Base-by-base conservation (phyloP, 352 stramenopile genomes). In the Globisporangium okanoganense region DNA sequence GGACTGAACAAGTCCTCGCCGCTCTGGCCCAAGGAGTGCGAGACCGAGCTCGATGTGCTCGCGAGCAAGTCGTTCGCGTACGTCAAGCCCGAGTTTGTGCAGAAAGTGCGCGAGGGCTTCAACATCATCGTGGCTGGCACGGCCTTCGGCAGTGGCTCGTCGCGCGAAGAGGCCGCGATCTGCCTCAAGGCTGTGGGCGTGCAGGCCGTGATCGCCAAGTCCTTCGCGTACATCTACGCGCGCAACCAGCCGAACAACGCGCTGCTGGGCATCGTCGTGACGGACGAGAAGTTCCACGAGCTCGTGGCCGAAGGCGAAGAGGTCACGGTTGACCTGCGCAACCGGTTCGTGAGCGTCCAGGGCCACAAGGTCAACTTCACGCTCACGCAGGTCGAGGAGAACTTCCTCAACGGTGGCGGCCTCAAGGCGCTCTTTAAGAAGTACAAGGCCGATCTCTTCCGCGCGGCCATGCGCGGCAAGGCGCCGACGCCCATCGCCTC, bases 231-330 rank as follows among this genome's bases (percentile, higher is more conserved):
- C 68, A 93, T 93, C 52, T 93, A 93, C 70, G 81, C 83, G 9
- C 79, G 83, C 36, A 93, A 93, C 73, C 83, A 93, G 66, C 81
- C 81, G 40, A 93, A 93, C 73, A 93, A 93, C 43, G 83, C 83
- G 35, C 69, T 93, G 58, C 58, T 93, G 61, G 83, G 83, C 20
- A 91, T 93, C 58, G 76, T 91, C 50, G 79, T 93, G 59, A 91
- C 81, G 24, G 81, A 93, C 62, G 81, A 90, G 41, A 82, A 79
- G 61, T 93, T 93, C 62, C 75, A 93, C 59, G 73, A 87, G 64
- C 71, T 88, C n/a, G 81, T 79, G 13, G 53, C 58, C 25, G 83
- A 93, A 56, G 81, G 81, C 16, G 77, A 73, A 18, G 75, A 88
- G 44, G 81, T 93, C 47, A 82, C 76, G 0, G 81, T 93, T 13